phyloP scores from a whole-genome alignment of 495 filamentous ascomycete species.

The Tuber brumale region DNA sequence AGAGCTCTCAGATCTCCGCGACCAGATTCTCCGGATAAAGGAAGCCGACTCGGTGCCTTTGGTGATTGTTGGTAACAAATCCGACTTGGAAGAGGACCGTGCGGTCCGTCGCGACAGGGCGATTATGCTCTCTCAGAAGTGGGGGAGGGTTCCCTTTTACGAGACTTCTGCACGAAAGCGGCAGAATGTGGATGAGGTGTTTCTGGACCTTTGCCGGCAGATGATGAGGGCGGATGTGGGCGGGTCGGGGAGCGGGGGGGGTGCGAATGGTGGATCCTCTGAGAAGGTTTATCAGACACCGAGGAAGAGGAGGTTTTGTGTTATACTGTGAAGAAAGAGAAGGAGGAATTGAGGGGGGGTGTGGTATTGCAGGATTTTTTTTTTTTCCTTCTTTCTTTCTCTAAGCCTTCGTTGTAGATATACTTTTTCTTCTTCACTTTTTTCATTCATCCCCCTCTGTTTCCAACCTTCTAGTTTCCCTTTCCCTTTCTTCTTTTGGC shows the following conservation, averaged over 20 bases:
- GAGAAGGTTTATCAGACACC: slow-evolving; percentile 25
- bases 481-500: slow-evolving; percentile 25
- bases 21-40: slow-evolving; percentile 96
- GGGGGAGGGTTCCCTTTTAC: slow-evolving; percentile 89
- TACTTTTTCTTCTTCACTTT: slow-evolving; percentile 28
- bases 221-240: slow-evolving; percentile 57
- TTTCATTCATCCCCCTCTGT: slow-evolving; percentile 17
- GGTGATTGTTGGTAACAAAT: slow-evolving; percentile 96
- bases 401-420: slow-evolving; percentile 19
- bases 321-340: slow-evolving; percentile 27
- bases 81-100: slow-evolving; percentile 87
- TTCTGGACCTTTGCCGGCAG: slow-evolving; percentile 85
- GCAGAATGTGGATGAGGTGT: slow-evolving; percentile 90
- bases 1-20: slow-evolving; percentile 80
- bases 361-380: slow-evolving; percentile 10
- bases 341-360: slow-evolving; percentile 2
- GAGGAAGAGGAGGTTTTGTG: slow-evolving; percentile 32
- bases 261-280: slow-evolving; percentile 15
- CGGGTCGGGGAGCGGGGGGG: slow-evolving; percentile 19
- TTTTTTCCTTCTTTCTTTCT: neutral
- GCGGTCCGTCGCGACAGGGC: slow-evolving; percentile 73
- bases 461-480: slow-evolving; percentile 22
- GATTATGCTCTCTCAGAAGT: slow-evolving; percentile 78
- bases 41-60: slow-evolving; percentile 86
- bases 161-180: slow-evolving; percentile 78